Evolutionary conservation across 345 rosid species (phyloP).

Genomic region (Linum tenue): DNA sequence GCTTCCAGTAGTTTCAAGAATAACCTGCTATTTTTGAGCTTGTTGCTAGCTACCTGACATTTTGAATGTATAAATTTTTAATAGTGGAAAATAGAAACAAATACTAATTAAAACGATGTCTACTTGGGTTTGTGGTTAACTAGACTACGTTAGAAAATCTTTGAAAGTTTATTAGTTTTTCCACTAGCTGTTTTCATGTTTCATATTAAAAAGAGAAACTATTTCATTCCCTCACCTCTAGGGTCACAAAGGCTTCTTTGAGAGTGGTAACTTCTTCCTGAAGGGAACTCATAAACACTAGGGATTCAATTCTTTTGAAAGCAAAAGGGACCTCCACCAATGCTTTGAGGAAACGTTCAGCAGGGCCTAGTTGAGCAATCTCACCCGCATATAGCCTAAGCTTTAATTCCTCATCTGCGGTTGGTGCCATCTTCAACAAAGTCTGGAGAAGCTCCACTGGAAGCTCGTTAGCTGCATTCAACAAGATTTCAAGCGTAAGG

Average conservation of each 20-base stretch:
- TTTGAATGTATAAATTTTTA: not conserved
- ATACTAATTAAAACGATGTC: not conserved
- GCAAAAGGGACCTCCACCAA: conserved; percentile 26
- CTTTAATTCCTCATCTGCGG: conserved; percentile 24
- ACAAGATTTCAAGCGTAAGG: not conserved
- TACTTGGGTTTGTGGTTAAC: no score
- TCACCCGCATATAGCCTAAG: conserved; percentile 16
- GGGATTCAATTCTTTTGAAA: conserved; percentile 20
- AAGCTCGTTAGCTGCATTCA: conserved; percentile 17
- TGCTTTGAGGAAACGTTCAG: conserved; percentile 25
- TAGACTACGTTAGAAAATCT: no score
- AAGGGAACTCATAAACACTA: conserved; percentile 18
- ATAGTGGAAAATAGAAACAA: not conserved
- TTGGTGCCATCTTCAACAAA: conserved; percentile 24
- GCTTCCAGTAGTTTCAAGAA: conserved; percentile 86
- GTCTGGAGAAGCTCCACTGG: conserved; percentile 22
- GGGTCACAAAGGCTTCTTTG: conserved; percentile 17
- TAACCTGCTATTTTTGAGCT: conserved; percentile 64
- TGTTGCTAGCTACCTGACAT: conserved; percentile 64
- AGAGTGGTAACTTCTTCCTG: conserved; percentile 19
- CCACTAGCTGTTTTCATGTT: not conserved
- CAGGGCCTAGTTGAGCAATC: conserved; percentile 15
- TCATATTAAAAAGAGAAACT: not conserved
- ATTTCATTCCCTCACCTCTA: conserved; percentile 15
- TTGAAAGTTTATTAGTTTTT: no score